Base-by-base conservation (phyloP, 2,329 filamentous ascomycete genomes). In the Fusarium anthophilum region DNA sequence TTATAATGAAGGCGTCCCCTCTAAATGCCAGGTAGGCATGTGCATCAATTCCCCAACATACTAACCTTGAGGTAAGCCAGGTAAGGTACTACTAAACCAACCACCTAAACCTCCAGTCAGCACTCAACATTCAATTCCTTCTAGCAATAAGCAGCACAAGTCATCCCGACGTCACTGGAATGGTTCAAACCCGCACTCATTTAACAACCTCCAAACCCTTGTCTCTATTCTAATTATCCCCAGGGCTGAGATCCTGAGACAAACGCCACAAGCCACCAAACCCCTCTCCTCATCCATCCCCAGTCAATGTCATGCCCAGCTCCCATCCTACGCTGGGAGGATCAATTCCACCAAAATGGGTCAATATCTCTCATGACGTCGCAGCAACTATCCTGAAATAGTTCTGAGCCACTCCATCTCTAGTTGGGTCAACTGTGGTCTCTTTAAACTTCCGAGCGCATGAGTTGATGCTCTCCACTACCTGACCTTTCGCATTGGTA, bases 181-280 rank as follows among this genome's bases (percentile, higher is more conserved):
- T 73, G 70, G 45, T 37, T 41, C 38, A 35, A 63, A 51, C n/a
- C 38, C 37, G 30, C 51, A 18, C 28, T 62, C 63, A 38, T 55
- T 50, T 15, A n/a, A 48, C 39, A 43, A 54, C 43, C 43, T 35
- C 37, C 38, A 44, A 51, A 56, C 32, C 61, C 65, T 70, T 45
- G 39, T 53, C 47, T 54, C 35, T 37, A 44, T 45, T 67, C 44
- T 35, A 43, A 62, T 24, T 39, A 35, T 45, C 43, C 24, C 43
- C 39, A 37, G 51, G 69, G 67, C 63, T 72, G 71, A 74, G 63
- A 63, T 71, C 63, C 63, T 72, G 71, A 74, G 63, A 66, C 70
- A 63, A 63, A 20, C 63, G 57, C 66, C 58, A 37, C 63, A 71
- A 66, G 45, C 63, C 70, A 74, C 73, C 56, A 47, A 66, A 30